Base-by-base conservation (phyloP, 1,284 basidiomycete species). In the Flammula alnicola region DNA sequence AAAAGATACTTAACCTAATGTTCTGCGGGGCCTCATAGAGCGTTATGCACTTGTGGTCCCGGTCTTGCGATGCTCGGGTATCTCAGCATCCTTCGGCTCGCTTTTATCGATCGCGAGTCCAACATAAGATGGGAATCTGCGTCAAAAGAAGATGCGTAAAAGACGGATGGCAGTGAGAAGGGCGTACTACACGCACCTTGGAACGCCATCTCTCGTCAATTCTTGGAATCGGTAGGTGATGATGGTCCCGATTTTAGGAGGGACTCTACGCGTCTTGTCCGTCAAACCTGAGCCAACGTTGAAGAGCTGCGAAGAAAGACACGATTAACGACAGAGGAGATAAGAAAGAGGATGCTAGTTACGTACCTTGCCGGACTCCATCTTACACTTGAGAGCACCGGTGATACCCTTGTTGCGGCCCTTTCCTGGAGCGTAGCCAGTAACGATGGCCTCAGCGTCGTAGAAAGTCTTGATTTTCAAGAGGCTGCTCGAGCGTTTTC, bases 391-490 rank as follows among this genome's bases (percentile, higher is more conserved):
- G 20, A 86, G 63, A 4, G 83, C 74, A 11, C 84, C 84, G 1
- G 74, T 78, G 17, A 72, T 66, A 9, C 78, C 80, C 33, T 69
- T 67, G 59, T 84, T 69, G 56, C 75, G 76, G 5, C 81, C 83
- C 59, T 80, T 80, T 6, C 84, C 84, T 10, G 74, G 67, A 11
- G 72, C 74, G 58, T 86, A 76, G 0, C 80, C 83, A 5, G 76
- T 77, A 3, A 88, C 82, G 31, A 77, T 63, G 5, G 84, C 85
- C 60, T 88, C 85, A 4, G 81, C 84, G 55, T 86, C 84, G 58
- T 81, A 80, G 64, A 84, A 85, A 1, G 81, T 81, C 76, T 88
- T 88, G 64, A 86, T 74, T 62, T 88, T 88, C 40, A 83, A 68
- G 4, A 86, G 65, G 2, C 79, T 76, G 2, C 62, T 68, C 1